Percentiles rank a stretch among this genome's conserved stretches.
These are phyloP conservation scores for Gnaphalium uliginosum DNA, from an alignment of 129 eudicot genomes.

Conservation along the genomic window DNA sequence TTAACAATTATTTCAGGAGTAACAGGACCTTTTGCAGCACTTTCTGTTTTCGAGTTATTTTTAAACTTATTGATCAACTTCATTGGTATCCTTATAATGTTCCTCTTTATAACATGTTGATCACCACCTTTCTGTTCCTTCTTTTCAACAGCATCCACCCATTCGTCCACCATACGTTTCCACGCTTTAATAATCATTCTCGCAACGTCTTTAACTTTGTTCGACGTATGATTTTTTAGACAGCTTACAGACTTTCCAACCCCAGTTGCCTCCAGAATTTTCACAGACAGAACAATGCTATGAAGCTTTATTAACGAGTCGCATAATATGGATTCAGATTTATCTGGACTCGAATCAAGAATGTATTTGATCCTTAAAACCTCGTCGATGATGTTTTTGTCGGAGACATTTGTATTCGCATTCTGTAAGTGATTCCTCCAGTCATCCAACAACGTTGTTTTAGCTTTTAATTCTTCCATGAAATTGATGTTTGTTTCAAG, in stretches of 20 bases:
- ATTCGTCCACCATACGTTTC: constrained; percentile 2
- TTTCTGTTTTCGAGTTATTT: background rate
- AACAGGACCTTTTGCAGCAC: background rate
- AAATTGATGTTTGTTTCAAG: background rate
- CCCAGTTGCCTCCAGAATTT: background rate
- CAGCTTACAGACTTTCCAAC: background rate
- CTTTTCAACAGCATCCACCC: background rate
- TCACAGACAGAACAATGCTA: background rate
- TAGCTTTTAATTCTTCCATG: constrained; percentile 38
- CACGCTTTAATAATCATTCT: background rate
- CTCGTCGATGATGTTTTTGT: background rate
- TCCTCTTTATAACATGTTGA: background rate
- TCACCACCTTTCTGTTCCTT: background rate
- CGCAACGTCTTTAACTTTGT: background rate
- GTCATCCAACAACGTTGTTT: constrained; percentile 32
- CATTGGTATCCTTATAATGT: background rate
- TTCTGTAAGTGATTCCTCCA: constrained; percentile 71
- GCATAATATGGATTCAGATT: background rate
- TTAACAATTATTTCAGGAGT: background rate
- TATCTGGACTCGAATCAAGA: background rate
- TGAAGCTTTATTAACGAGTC: constrained; percentile 1
- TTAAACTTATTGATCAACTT: background rate
- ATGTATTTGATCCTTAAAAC: background rate
- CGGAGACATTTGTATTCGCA: constrained; percentile 59
- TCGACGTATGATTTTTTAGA: background rate